Base-by-base conservation (phyloP, 768 basidiomycete species). In the Amanita exitialis region DNA sequence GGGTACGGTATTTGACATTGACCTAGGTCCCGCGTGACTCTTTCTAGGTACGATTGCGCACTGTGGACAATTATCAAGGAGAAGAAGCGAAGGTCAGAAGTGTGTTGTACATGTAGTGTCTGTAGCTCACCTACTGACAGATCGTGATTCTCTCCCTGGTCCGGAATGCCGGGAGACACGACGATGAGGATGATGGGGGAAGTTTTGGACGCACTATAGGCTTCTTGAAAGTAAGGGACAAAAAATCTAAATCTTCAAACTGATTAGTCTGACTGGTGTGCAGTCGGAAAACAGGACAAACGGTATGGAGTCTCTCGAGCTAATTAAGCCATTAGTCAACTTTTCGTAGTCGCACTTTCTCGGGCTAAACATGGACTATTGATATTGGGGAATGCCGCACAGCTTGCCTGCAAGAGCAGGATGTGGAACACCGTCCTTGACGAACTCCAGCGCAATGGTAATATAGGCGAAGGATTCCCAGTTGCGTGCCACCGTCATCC, bases 21-120 rank as follows among this genome's bases (percentile, higher is more conserved):
- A 38, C 4, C 13, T 13, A 34, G 35, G 3, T 8, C 8, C 35
- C 21, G 12, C 6, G 1, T 28, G 42, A 43, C 39, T 23, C 12
- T 48, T 13, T 2, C 0, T 44, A 86, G 84, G 76, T 87, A 37
- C 73, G 77, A 6, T 67, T 90, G 4, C 76, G 87, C 4, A 89
- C 86, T 0, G 76, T 90, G 1, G 86, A 90, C 54, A 87, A 82
- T 45, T 90, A 79, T 59, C 88, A 90, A 63, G 87, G 86, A 2
- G 79, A 83, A 53, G 85, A 86, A 66, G 81, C 76, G 1, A 77
- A 72, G 59, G 79, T 77, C 56, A 15, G 59, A 42, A n/a, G 10
- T 25, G 34, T 23, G 12, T 25, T n/a, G 6, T 12, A n/a, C 44
- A 15, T 10, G 20, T 7, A 7, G n/a, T 23, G 23, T 20, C 16